Evolutionary conservation across 805 yeast species (phyloP).

Genomic region (Candida dendrica): DNA sequence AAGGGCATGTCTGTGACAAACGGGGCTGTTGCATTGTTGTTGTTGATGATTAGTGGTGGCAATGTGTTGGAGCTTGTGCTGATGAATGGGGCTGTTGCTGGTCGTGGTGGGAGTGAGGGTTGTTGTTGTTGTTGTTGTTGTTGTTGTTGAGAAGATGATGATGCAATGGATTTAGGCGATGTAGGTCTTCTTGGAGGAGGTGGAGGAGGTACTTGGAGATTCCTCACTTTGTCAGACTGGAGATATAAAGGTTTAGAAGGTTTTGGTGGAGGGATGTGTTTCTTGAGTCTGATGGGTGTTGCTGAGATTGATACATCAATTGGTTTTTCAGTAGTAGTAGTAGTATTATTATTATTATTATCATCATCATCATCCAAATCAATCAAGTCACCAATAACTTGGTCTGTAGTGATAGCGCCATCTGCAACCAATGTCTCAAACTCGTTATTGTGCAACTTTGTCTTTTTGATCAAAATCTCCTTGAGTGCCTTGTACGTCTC

Average conservation of each 20-base stretch:
- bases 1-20: slow-evolving; percentile 5
- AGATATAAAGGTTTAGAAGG: slow-evolving; percentile 6
- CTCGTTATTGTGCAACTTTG: slow-evolving; percentile 23
- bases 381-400: slow-evolving; percentile 20
- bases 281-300: no score
- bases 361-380: slow-evolving; percentile 28
- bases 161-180: slow-evolving; percentile 2
- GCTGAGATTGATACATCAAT: no score
- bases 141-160: slow-evolving; percentile 14
- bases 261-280: not conserved
- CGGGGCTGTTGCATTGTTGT: slow-evolving; percentile 1
- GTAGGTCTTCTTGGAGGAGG: slow-evolving; percentile 22
- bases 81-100: not conserved
- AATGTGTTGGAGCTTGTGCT: not conserved
- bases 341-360: not conserved
- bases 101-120: slow-evolving; percentile 7
- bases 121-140: no score
- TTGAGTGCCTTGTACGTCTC: slow-evolving; percentile 19
- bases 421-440: slow-evolving; percentile 11
- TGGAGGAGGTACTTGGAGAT: slow-evolving; percentile 17
- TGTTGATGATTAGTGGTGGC: not conserved
- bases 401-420: slow-evolving; percentile 4
- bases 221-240: not conserved
- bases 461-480: slow-evolving; percentile 15
- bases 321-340: not conserved